Conservation (phyloP, 2,329 filamentous ascomycete species). For the Aureobasidium subglaciale region DNA sequence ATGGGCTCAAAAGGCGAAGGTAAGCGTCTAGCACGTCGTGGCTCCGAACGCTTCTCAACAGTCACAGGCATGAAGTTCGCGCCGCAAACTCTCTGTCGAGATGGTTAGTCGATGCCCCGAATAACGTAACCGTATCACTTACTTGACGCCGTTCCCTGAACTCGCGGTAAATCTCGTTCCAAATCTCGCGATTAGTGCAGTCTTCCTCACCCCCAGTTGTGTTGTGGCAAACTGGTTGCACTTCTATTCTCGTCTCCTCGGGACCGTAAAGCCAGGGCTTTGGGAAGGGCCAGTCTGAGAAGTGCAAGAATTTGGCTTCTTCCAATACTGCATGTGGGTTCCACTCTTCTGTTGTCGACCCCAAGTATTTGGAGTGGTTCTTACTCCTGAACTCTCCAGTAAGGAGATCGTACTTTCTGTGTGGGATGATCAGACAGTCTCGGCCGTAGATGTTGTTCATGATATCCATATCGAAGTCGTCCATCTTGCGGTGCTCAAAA, state of each 20-base stretch:
- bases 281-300: not conserved
- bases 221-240: not conserved
- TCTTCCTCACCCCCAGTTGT: not conserved
- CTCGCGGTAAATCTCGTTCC: not conserved
- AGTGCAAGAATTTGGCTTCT: not conserved
- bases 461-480: slow-evolving; percentile 54
- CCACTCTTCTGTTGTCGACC: slow-evolving; percentile 29
- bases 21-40: not conserved
- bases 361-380: slow-evolving; percentile 47
- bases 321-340: not conserved
- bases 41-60: not conserved
- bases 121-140: not conserved
- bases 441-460: slow-evolving; percentile 56
- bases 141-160: not conserved
- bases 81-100: not conserved
- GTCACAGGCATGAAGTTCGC: not conserved
- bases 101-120: not conserved
- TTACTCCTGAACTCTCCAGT: slow-evolving; percentile 56
- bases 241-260: not conserved
- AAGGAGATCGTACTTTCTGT: slow-evolving; percentile 55
- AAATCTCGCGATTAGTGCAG: not conserved
- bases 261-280: not conserved
- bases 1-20: not conserved
- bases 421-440: slow-evolving; percentile 56
- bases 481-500: slow-evolving; percentile 22